Percentiles rank a stretch among this genome's conserved stretches.
Conservation (phyloP, 495 filamentous ascomycete genomes). For the Hypomontagnella monticulosa region DNA sequence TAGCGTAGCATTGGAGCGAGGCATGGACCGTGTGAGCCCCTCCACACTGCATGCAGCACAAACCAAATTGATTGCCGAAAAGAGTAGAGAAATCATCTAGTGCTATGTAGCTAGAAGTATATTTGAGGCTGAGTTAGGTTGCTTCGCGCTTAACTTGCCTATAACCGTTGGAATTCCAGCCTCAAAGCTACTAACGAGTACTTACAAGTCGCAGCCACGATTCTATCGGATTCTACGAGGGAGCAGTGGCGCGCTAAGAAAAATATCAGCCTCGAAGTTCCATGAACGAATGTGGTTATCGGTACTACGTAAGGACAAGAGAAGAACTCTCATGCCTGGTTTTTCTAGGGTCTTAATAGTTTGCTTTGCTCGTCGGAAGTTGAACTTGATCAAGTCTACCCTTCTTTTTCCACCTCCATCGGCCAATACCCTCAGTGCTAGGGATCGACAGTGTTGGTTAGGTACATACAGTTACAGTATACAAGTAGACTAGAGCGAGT, state of each 20-base stretch:
- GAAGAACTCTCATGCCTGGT: constrained; percentile 12
- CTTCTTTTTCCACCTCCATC: no score
- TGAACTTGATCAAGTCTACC: background rate
- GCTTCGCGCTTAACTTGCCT: background rate
- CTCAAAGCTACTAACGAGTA: constrained; percentile 33
- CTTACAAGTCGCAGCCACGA: constrained; percentile 42
- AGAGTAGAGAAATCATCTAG: constrained; percentile 24
- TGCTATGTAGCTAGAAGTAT: constrained; percentile 28
- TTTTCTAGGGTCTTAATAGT: constrained; percentile 11
- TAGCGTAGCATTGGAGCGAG: background rate
- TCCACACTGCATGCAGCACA: constrained; percentile 41
- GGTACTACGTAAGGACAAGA: constrained; percentile 5
- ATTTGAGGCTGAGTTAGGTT: constrained; percentile 32
- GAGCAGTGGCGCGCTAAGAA: constrained; percentile 42
- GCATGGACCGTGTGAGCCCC: constrained; percentile 18
- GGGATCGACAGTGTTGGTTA: no score
- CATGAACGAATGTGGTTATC: constrained; percentile 8
- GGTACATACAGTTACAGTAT: background rate
- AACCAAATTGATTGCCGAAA: constrained; percentile 36
- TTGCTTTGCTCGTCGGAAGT: constrained; percentile 29
- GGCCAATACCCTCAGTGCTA: no score
- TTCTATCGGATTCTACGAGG: constrained; percentile 49
- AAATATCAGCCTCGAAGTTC: constrained; percentile 41
- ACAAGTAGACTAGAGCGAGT: background rate
- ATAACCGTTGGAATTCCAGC: constrained; percentile 9